Evolutionary conservation across 2,329 filamentous ascomycete genomes (phyloP).

Genomic region (Alternaria incomplexa): DNA sequence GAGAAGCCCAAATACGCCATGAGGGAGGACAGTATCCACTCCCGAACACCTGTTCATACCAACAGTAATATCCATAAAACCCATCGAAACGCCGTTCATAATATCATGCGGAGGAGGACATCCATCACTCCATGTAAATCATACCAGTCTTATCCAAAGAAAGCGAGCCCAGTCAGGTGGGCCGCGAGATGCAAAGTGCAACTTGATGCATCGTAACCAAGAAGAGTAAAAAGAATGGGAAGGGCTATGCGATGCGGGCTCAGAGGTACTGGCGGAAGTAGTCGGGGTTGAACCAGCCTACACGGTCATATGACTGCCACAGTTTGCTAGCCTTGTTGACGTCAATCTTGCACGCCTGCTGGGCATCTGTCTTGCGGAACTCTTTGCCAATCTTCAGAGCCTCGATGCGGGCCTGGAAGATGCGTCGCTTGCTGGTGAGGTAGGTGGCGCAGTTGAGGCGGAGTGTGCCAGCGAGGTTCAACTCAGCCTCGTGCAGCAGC

Average conservation of each 20-base stretch:
- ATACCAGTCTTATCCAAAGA: constrained; percentile 29
- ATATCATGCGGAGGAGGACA: constrained; percentile 26
- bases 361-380: constrained; percentile 93
- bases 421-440: constrained; percentile 88
- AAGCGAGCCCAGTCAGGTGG: constrained; percentile 22
- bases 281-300: constrained; percentile 76
- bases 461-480: constrained; percentile 76
- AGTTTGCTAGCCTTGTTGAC: constrained; percentile 97
- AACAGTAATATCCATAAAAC: constrained; percentile 12
- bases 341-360: constrained; percentile 97
- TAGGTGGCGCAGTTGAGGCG: constrained; percentile 88
- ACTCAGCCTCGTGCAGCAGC: constrained; percentile 79
- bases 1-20: constrained; percentile 21
- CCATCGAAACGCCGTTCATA: constrained; percentile 38
- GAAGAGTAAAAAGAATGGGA: background rate
- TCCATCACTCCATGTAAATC: constrained; percentile 19
- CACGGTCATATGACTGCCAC: constrained; percentile 86
- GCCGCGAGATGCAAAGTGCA: constrained; percentile 32
- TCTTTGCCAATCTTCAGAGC: constrained; percentile 73
- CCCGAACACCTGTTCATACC: constrained; percentile 30
- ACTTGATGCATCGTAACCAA: constrained; percentile 22
- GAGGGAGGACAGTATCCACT: constrained; percentile 11
- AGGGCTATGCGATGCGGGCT: constrained; percentile 8
- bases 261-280: constrained; percentile 56
- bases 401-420: constrained; percentile 79